Conservation (phyloP, 2,329 filamentous ascomycete species). For the Botryotinia convoluta region DNA sequence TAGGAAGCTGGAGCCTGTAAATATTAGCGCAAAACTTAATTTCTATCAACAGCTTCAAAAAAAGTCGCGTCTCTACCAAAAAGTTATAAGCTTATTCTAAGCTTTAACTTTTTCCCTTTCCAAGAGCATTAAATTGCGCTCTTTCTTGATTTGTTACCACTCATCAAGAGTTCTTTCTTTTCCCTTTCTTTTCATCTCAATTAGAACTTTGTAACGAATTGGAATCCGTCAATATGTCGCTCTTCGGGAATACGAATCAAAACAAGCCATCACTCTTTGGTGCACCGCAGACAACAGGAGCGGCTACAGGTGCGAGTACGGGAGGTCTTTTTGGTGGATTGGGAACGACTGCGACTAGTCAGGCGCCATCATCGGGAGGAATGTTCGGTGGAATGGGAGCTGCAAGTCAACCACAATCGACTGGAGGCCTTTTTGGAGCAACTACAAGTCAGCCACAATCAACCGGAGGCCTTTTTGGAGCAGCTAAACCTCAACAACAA, state of each 20-base stretch:
- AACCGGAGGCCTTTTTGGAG: constrained; percentile 9
- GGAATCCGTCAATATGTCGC: constrained; percentile 11
- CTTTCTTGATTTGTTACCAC: not conserved
- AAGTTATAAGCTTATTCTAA: constrained; percentile 11
- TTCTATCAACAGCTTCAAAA: constrained; percentile 20
- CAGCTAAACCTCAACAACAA: constrained; percentile 28
- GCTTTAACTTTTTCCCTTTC: not conserved
- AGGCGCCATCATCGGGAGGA: constrained; percentile 27
- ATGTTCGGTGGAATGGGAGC: constrained; percentile 40
- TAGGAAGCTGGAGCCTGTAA: constrained; percentile 1
- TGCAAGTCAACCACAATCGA: constrained; percentile 25
- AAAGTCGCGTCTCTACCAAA: constrained; percentile 18
- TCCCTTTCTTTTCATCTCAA: not conserved
- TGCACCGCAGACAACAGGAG: constrained; percentile 13
- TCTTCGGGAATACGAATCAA: constrained; percentile 17
- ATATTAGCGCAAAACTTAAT: constrained; percentile 17
- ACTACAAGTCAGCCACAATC: constrained; percentile 5
- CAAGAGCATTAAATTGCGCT: not conserved
- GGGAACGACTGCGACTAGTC: constrained; percentile 9
- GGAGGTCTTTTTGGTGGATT: constrained; percentile 26
- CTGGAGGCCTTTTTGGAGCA: constrained; percentile 40
- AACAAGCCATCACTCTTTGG: constrained; percentile 15
- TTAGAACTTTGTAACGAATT: not conserved
- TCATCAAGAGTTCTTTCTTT: not conserved
- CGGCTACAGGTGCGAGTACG: constrained; percentile 9